Evolutionary conservation across 805 yeast genomes (phyloP).

Genomic region (Priceomyces melissophilus): DNA sequence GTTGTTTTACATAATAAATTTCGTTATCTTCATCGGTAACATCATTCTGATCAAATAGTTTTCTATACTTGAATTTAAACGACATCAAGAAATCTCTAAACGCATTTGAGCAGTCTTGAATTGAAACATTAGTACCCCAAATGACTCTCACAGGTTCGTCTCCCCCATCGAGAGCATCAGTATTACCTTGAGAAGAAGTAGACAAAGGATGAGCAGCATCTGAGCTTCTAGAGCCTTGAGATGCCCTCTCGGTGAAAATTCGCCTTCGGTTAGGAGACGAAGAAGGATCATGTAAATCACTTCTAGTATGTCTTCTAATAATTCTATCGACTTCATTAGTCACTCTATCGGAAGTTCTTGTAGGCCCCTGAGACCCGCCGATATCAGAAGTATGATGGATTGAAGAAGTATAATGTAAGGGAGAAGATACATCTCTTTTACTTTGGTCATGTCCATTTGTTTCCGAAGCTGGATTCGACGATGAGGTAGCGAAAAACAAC

Average conservation of each 20-base stretch:
- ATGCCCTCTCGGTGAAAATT: slow-evolving; percentile 44
- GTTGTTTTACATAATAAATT: slow-evolving; percentile 66
- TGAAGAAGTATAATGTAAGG: slow-evolving; percentile 48
- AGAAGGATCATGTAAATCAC: slow-evolving; percentile 72
- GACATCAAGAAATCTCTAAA: slow-evolving; percentile 83
- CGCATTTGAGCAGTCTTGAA: slow-evolving; percentile 76
- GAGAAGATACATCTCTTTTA: slow-evolving; percentile 42
- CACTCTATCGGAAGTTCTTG: slow-evolving; percentile 44
- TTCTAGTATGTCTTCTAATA: slow-evolving; percentile 57
- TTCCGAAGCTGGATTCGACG: slow-evolving; percentile 40
- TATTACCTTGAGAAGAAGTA: slow-evolving; percentile 26
- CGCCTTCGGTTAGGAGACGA: slow-evolving; percentile 69
- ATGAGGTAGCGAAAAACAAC: slow-evolving; percentile 49
- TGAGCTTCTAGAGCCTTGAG: slow-evolving; percentile 8
- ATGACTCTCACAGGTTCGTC: slow-evolving; percentile 85
- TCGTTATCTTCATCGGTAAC: slow-evolving; percentile 61
- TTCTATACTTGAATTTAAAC: slow-evolving; percentile 75
- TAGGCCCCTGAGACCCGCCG: slow-evolving; percentile 22
- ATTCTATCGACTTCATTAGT: slow-evolving; percentile 42
- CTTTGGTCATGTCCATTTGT: slow-evolving; percentile 13
- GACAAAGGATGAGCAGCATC: slow-evolving; percentile 7
- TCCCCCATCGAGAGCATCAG: slow-evolving; percentile 21
- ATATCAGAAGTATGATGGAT: slow-evolving; percentile 37
- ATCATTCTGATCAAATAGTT: slow-evolving; percentile 37
- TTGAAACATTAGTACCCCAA: slow-evolving; percentile 98